Percentiles rank a stretch among this genome's conserved stretches.
phyloP scores from a whole-genome alignment of 1,139 yeast species.

The Yamadazyma taylorii region DNA sequence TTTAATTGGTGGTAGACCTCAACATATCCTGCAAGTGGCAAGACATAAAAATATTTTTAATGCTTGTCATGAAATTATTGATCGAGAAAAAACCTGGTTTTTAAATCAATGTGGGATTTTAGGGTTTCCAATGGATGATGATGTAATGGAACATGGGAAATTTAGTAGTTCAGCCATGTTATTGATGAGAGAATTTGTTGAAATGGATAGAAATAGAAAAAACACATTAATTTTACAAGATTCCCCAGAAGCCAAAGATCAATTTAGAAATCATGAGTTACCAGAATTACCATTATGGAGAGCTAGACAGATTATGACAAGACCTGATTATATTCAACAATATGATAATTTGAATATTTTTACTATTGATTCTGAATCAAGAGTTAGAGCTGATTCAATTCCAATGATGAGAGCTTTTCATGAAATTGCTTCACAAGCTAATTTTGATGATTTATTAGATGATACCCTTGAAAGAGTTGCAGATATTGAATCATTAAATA shows the following conservation, averaged over 20 bases:
- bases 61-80: conserved; percentile 72
- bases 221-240: conserved; percentile 28
- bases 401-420: conserved; percentile 91
- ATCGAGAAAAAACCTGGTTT: conserved; percentile 83
- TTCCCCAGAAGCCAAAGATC: conserved; percentile 19
- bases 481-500: conserved; percentile 75
- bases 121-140: conserved; percentile 83
- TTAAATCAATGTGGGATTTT: conserved; percentile 77
- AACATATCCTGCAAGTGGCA: conserved; percentile 75
- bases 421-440: conserved; percentile 72
- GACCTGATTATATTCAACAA: conserved; percentile 75
- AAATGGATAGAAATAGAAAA: conserved; percentile 52
- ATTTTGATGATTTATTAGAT: conserved; percentile 65
- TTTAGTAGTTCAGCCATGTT: conserved; percentile 78
- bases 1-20: conserved; percentile 82
- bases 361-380: conserved; percentile 72
- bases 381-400: conserved; percentile 78
- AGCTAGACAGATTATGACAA: conserved; percentile 81
- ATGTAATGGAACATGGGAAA: conserved; percentile 84
- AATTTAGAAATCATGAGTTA: conserved; percentile 47
- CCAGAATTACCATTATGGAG: conserved; percentile 83
- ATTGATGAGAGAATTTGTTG: conserved; percentile 69
- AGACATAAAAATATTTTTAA: conserved; percentile 58
- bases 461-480: conserved; percentile 73
- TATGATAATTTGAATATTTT: conserved; percentile 78